These are phyloP conservation scores for Daldinia caldariorum DNA, from an alignment of 495 filamentous ascomycete species.

Conservation along the genomic window DNA sequence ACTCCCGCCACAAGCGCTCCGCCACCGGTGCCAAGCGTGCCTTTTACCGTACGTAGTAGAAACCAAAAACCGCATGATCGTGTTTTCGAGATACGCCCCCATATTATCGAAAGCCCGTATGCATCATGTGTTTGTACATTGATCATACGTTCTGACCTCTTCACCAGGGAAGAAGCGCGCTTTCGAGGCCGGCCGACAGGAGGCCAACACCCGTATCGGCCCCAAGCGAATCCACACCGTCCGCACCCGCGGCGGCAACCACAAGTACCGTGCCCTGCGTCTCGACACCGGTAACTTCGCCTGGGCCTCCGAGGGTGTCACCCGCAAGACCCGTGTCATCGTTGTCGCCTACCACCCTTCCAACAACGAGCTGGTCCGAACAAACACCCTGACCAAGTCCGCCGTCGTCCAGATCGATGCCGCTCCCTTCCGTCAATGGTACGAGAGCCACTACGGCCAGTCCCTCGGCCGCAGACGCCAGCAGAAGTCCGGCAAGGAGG, in stretches of 20 bases:
- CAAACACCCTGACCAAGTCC: slow-evolving; percentile 98
- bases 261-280: slow-evolving; percentile 98
- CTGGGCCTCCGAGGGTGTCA: slow-evolving; percentile 96
- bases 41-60: slow-evolving; percentile 75
- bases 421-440: slow-evolving; percentile 99
- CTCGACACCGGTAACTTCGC: slow-evolving; percentile 99
- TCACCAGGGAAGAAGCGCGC: slow-evolving; percentile 82
- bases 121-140: slow-evolving; percentile 45
- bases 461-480: slow-evolving; percentile 88
- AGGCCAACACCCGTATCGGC: slow-evolving; percentile 98
- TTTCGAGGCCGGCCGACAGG: slow-evolving; percentile 99
- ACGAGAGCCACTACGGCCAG: slow-evolving; percentile 98
- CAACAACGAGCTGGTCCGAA: slow-evolving; percentile 99
- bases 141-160: slow-evolving; percentile 70
- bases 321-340: slow-evolving; percentile 99
- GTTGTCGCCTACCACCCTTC: slow-evolving; percentile 97
- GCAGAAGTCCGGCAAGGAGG: slow-evolving; percentile 71
- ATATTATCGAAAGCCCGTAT: slow-evolving; percentile 67
- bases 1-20: slow-evolving; percentile 98
- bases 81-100: slow-evolving; percentile 32
- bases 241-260: slow-evolving; percentile 98
- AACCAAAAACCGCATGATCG: slow-evolving; percentile 25
- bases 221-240: slow-evolving; percentile 98
- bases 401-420: slow-evolving; percentile 99
- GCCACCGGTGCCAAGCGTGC: slow-evolving; percentile 96